Base-by-base conservation (phyloP, 2,329 filamentous ascomycete species). In the Phoma sp. region DNA sequence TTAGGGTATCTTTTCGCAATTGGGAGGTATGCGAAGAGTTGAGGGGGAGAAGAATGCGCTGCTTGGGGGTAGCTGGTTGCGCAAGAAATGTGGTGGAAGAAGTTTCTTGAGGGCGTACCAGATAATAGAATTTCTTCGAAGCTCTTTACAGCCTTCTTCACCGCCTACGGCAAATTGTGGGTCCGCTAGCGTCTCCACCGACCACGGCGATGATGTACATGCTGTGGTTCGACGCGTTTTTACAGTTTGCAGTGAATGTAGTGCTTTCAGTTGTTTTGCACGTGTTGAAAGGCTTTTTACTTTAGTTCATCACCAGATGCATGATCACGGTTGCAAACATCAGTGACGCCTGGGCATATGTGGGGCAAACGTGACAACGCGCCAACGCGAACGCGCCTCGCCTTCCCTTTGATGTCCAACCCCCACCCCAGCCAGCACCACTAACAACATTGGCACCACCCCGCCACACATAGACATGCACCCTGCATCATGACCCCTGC, bases 71-170 rank as follows among this genome's bases (percentile, higher is more conserved):
- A 55, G 64, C 55, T 55, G 64, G 57, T 50, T 46, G 58, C 57
- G 56, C 57, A 60, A 31, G 56, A 47, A 36, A 38, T 39, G 44
- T 44, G 47, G 41, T 55, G 51, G 61, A 50, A 55, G 41, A 21
- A 55, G 40, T 45, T 50, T 50, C 51, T 53, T 41, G 46, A 38
- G 36, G 21, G 17, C 36, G 36, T 46, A 48, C 38, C 37, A 59
- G 57, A 62, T 62, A 19, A n/a, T 37, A 68, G 73, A 68, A 66
- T 61, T 64, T 65, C 61, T 63, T 64, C 59, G 61, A 67, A 71
- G 67, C 53, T 55, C 58, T 64, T 45, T 36, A 57, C 55, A 66
- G 55, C 58, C 58, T 59, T 58, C 40, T 56, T 67, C 63, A 70
- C 69, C 69, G 68, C 67, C 66, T 49, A 43, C 55, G 55, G 61